Evolutionary conservation across 257 asterid species (phyloP).

Genomic region (Thymus quinquecostatus): DNA sequence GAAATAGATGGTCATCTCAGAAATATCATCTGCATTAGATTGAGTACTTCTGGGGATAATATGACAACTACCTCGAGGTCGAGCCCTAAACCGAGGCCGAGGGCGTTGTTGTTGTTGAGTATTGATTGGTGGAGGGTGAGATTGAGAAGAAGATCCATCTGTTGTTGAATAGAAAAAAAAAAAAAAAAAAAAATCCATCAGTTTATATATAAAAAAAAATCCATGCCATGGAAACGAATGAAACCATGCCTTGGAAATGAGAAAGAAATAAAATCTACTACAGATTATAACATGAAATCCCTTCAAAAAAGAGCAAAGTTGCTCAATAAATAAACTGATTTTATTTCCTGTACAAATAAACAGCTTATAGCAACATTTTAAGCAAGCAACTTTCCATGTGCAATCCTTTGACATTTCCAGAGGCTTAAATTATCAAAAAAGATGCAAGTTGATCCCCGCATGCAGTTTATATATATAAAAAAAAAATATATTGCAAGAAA

Average conservation of each 20-base stretch:
- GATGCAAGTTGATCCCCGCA: neutral
- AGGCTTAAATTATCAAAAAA: conserved; percentile 13
- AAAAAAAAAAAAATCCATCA: no score
- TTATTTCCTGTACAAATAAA: neutral
- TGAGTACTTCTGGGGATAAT: no score
- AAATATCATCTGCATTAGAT: no score
- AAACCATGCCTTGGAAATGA: neutral
- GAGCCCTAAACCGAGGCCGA: no score
- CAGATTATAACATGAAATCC: conserved; percentile 14
- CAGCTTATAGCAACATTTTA: conserved; percentile 23
- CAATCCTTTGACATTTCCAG: conserved; percentile 40
- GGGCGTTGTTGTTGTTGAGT: no score
- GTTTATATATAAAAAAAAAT: no score
- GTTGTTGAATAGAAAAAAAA: no score
- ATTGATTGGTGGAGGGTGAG: no score
- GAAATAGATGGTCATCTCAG: no score
- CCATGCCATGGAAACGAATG: no score
- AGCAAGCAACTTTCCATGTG: conserved; percentile 45
- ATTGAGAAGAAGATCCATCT: neutral
- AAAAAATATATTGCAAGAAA: no score
- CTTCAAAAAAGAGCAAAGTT: conserved; percentile 21
- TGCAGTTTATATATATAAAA: no score
- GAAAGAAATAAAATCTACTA: neutral
- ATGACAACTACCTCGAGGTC: neutral
- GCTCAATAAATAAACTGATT: conserved; percentile 14